Base-by-base conservation (phyloP, 495 filamentous ascomycete species). In the Corynascus novoguineensis region DNA sequence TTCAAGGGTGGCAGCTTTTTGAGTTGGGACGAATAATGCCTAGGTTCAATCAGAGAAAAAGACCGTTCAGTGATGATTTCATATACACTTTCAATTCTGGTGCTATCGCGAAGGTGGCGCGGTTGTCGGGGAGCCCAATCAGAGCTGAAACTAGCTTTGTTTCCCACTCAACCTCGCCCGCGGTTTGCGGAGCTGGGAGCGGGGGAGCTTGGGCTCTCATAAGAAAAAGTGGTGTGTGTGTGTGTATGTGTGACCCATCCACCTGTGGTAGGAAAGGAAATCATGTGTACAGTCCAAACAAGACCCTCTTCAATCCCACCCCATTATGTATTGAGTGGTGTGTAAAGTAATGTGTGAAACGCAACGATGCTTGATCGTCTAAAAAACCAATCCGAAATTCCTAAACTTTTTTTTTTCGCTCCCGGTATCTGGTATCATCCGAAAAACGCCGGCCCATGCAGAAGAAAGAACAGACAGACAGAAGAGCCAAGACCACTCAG, bases 361-460 rank as follows among this genome's bases (percentile, higher is more conserved):
- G 35, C 49, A 52, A 52, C 41, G 49, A 52, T n/a, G 49, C 35
- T n/a, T 40, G 21, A 17, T 40, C 22, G 14, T 34, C 34, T 40
- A 12, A 52, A 40, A 32, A 24, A 22, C 8, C 40, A 44, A 44
- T 11, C 22, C 15, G 19, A 40, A 52, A 40, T 15, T 12, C 32
- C 11, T 10, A 28, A 49, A 9, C 25, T 44, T 31, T 52, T n/a
- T 44, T 31, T 52, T 58, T 58, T 52, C 32, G 38, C 31, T 52
- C 38, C 32, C 29, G 12, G 9, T 22, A 32, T 44, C 38, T 60
- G 55, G 55, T 64, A 58, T 60, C 49, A 53, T 58, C 31, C 21
- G 14, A 28, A 12, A 65, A 73, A 71, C 74, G 71, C 73, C 73
- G 67, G 65, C 71, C 63, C 70, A 75, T 73, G 68, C 59, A 57